Evolutionary conservation across 331 rosid genomes (phyloP).

Genomic region (Phaseolus coccineus): DNA sequence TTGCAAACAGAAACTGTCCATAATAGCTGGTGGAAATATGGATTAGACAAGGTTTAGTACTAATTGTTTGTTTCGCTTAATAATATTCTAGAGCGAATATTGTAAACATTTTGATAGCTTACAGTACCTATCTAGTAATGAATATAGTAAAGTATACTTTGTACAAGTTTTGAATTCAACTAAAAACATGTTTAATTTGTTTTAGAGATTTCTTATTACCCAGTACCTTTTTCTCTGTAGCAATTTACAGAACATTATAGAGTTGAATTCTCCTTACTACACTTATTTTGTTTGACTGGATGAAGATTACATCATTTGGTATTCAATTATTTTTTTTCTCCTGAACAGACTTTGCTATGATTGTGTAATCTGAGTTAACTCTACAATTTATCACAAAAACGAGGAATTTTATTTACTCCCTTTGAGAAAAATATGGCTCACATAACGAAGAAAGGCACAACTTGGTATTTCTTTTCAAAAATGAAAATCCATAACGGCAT

Average conservation of each 20-base stretch:
- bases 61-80: no score
- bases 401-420: neutral
- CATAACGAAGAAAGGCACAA: neutral
- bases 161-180: conserved; percentile 12
- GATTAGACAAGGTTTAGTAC: no score
- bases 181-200: neutral
- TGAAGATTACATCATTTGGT: neutral
- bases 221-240: neutral
- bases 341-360: neutral
- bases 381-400: neutral
- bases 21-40: no score
- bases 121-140: no score
- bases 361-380: neutral
- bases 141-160: neutral
- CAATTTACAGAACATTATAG: neutral
- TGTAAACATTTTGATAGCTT: no score
- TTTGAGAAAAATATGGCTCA: conserved; percentile 3
- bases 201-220: neutral
- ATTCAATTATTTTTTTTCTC: neutral
- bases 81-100: no score
- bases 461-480: conserved; percentile 14
- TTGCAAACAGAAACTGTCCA: neutral
- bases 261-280: neutral
- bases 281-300: neutral
- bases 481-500: neutral